Evolutionary conservation across 345 rosid species (phyloP), one percentile per base, ranked within the genome.

Genomic region (Nasturtium officinale): DNA sequence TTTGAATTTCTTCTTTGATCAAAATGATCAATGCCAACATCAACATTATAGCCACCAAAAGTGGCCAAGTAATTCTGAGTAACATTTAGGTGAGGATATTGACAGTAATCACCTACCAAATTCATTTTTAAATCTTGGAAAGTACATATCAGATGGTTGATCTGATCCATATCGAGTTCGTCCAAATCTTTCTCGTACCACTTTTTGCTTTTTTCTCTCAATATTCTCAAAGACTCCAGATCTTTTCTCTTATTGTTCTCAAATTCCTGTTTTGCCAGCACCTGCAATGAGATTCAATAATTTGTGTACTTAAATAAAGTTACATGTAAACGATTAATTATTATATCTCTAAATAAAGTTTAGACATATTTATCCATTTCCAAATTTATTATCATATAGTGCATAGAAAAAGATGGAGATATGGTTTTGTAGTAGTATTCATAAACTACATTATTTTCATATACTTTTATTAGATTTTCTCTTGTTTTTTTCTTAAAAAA

Each of bases 161-260:
- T 82, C 76, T 87, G 78, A 3, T 45, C 12, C 26, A 57, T 0
- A 25, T 55, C 62, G 5, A 87, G 78, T 2, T 82, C 81, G 0
- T 78, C 78, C 2, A 78, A 33, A 6, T 91, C 89, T 1, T 79
- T 69, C 43, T 83, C 81, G 86, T 86, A 90, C 88, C 87, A 83
- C 4, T 62, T 58, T 43, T 61, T 74, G 15, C 7, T 2, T 18
- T 20, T 33, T 33, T 70, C 45, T 33, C 72, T 71, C 1, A 10
- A 62, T 59, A 68, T 71, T 58, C 35, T 72, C 29, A 80, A 21
- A 11, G 5, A 4, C 5, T 73, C 78, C 5, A 88, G 67, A 61
- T 61, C 74, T 35, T 77, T 77, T 0, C 82, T 83, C 1, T 66
- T 67, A 45, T 61, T 77, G 61, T 54, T 85, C 63, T 82, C 83